Base-by-base conservation (phyloP, 1,284 basidiomycete genomes). In the Erythrobasidium hasegawianum region DNA sequence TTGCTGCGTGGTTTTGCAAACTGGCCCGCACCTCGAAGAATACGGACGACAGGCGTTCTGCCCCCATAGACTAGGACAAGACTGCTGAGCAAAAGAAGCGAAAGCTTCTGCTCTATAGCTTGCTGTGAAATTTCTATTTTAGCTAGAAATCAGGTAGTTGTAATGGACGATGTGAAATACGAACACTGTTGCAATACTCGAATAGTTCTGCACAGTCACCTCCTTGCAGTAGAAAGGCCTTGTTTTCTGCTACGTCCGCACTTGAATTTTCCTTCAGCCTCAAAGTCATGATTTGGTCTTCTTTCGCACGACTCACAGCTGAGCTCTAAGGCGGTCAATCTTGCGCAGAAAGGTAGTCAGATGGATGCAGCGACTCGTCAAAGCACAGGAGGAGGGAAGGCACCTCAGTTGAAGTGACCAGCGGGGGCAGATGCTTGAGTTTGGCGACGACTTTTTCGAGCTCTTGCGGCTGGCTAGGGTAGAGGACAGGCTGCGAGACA, bases 161-260 rank as follows among this genome's bases (percentile, higher is more conserved):
- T n/a, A n/a, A n/a, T n/a, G n/a, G n/a, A n/a, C n/a, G n/a, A n/a
- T n/a, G n/a, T n/a, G n/a, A n/a, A n/a, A n/a, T n/a, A n/a, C n/a
- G n/a, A 13, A 57, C 61, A 27, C 27, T 55, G 33, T 58, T 75
- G 73, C 79, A 79, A 61, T 79, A 79, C 55, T 76, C 74, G 61
- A 80, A 80, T 8, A 79, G 74, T 71, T 80, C 73, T 68, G 69
- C 69, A 38, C 69, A 98, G 76, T 98, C 96, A 11, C 95, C 96
- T 1, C 94, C 93, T 71, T 98, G 95, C 0, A 98, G 83, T 29
- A 98, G 82, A 79, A 98, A 98, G 0, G 92, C 92, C 74, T 93
- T 85, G 70, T 89, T 88, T n/a, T 81, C 81, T 67, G 94, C 88
- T 4, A 95, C 92, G 55, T 84, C 83, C n/a, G 82, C 81, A 14